Evolutionary conservation across 352 stramenopile genomes (phyloP), one percentile per base, ranked within the genome.

Genomic region (Albugo candida): DNA sequence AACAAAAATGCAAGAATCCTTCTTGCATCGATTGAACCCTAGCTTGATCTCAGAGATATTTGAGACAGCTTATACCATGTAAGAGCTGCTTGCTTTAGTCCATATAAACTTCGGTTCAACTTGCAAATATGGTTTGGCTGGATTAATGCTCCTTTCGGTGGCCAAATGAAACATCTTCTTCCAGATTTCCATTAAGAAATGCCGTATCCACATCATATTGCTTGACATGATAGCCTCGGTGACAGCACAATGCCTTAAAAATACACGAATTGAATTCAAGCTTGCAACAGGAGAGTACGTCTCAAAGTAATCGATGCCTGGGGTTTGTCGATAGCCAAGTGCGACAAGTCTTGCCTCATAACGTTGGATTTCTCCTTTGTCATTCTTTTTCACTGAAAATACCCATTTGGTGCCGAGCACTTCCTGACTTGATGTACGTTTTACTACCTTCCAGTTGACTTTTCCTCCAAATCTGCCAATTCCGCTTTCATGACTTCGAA

Each of bases 11-110:
- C 59, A 63, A 11, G 55, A 18, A 11, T 63, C 51, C 0, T 14
- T 50, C 12, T 48, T 36, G 20, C 48, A 54, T 13, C 47, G 51
- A 1, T 14, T 8, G 10, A 56, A 63, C 0, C 37, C 52, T 12
- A 50, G 51, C 18, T 38, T 18, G 13, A 55, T 2, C 17, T 31
- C 61, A 53, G 1, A 55, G 3, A 51, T 4, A 1, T 0, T 24
- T 59, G 48, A 21, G 60, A 24, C 0, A 45, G 58, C 37, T 52
- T 56, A 18, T 63, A 45, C 55, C 52, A 67, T n/a, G 55, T 52
- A 5, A 19, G 53, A 11, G 52, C 52, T 2, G 47, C 52, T n/a
- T 63, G 41, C 34, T 56, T 54, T 6, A 57, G 24, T 0, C 51
- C 58, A 34, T 60, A 62, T 13, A 60, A 49, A 1, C 51, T 42